phyloP scores from a whole-genome alignment of 345 rosid genomes.

The Clausena lansium region DNA sequence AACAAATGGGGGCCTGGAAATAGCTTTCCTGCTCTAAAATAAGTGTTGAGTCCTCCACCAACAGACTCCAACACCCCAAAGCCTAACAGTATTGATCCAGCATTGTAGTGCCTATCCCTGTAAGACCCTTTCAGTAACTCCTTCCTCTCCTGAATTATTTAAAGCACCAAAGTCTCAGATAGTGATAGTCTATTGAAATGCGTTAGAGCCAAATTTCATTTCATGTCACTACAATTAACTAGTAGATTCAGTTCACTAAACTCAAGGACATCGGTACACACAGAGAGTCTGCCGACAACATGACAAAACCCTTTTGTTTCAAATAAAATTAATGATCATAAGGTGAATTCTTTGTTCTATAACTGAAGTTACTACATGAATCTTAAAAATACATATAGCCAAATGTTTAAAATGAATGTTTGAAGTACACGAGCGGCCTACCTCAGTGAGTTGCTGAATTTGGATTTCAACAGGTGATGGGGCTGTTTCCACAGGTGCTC shows the following conservation, averaged over 20 bases:
- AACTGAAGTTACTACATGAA: neutral
- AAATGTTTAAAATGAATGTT: neutral
- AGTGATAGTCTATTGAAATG: neutral
- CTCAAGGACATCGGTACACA: neutral
- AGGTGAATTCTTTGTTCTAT: neutral
- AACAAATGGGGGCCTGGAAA: constrained; percentile 99
- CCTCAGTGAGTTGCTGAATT: constrained; percentile 71
- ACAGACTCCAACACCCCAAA: constrained; percentile 84
- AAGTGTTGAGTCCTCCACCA: constrained; percentile 79
- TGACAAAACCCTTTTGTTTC: neutral
- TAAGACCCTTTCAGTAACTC: constrained; percentile 62
- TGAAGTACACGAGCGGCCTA: neutral
- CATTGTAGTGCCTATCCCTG: constrained; percentile 78
- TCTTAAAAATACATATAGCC: neutral
- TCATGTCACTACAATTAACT: neutral
- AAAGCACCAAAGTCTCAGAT: constrained; percentile 2
- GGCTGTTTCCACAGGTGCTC: constrained; percentile 44
- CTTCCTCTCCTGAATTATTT: constrained; percentile 57
- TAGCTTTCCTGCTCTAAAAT: constrained; percentile 81
- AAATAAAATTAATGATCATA: neutral
- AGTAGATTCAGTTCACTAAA: neutral
- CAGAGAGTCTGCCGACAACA: neutral
- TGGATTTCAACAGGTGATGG: constrained; percentile 53
- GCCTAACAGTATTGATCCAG: constrained; percentile 77
- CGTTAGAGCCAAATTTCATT: neutral